These are phyloP conservation scores for Phylloporus sp. DNA, from an alignment of 768 basidiomycete genomes.

Conservation along the genomic window DNA sequence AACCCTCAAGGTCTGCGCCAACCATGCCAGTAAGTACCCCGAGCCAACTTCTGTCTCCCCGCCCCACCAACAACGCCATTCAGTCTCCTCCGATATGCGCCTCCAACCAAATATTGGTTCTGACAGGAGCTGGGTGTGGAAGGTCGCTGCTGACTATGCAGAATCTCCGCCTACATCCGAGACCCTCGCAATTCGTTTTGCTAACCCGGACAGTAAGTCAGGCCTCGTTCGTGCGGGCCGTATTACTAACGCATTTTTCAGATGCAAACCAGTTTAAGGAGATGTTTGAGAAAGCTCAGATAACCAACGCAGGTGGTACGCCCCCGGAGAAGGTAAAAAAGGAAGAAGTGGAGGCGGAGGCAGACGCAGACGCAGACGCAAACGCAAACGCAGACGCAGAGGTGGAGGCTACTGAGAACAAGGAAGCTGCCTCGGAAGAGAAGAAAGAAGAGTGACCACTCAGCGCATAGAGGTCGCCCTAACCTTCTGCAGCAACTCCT, in stretches of 20 bases:
- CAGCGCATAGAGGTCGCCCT: slow-evolving; percentile 1
- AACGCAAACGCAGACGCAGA: slow-evolving; percentile 18
- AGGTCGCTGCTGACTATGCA: slow-evolving; percentile 91
- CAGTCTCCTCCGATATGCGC: slow-evolving; percentile 86
- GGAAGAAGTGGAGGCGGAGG: slow-evolving; percentile 29
- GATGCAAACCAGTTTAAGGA: slow-evolving; percentile 84
- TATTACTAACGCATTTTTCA: slow-evolving; percentile 25
- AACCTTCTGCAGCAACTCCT: slow-evolving; percentile 5
- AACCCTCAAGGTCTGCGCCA: slow-evolving; percentile 99
- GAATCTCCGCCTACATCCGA: slow-evolving; percentile 87
- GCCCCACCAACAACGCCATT: slow-evolving; percentile 2
- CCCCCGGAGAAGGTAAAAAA: slow-evolving; percentile 21
- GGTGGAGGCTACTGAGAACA: slow-evolving; percentile 33
- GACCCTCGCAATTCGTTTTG: slow-evolving; percentile 97
- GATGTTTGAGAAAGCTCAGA: slow-evolving; percentile 83
- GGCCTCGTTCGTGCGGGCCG: neutral
- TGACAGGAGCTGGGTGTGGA: slow-evolving; percentile 99
- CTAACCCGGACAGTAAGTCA: slow-evolving; percentile 86
- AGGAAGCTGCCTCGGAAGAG: slow-evolving; percentile 26
- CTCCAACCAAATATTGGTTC: slow-evolving; percentile 98
- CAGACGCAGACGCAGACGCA: slow-evolving; percentile 24
- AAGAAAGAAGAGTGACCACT: slow-evolving; percentile 30
- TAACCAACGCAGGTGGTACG: slow-evolving; percentile 45
- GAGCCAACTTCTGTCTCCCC: neutral
- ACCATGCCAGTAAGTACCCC: slow-evolving; percentile 75